Conservation (phyloP, 2,329 filamentous ascomycete species). For the Botrytis elliptica region DNA sequence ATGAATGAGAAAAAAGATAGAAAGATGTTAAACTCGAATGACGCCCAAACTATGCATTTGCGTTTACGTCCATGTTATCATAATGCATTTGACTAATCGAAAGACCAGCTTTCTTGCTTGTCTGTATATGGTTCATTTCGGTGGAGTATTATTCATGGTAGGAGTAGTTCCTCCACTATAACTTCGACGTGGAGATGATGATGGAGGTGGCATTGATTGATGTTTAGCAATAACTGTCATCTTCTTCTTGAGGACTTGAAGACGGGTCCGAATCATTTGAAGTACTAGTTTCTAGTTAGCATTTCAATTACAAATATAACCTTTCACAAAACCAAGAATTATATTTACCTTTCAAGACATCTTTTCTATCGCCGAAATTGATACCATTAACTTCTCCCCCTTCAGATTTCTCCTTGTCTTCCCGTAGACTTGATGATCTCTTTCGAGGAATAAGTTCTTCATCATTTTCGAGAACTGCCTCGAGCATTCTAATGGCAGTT, state of each 20-base stretch:
- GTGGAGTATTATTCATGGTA: conserved; percentile 37
- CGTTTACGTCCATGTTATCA: conserved; percentile 8
- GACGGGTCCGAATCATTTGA: conserved; percentile 58
- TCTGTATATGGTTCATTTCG: conserved; percentile 26
- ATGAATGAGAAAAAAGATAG: not conserved
- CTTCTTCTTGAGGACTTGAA: conserved; percentile 58
- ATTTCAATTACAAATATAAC: conserved; percentile 25
- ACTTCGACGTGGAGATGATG: conserved; percentile 34
- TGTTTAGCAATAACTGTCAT: conserved; percentile 58
- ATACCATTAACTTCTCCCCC: conserved; percentile 51
- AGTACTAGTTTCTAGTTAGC: conserved; percentile 50
- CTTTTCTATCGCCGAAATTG: conserved; percentile 69
- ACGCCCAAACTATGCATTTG: conserved; percentile 3
- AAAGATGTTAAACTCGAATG: conserved; percentile 12
- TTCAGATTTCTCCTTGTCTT: conserved; percentile 46
- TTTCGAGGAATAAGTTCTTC: conserved; percentile 53
- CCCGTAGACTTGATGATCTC: conserved; percentile 42
- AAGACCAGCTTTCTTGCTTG: conserved; percentile 15
- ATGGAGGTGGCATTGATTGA: conserved; percentile 31
- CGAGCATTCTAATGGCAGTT: conserved; percentile 90
- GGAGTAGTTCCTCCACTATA: conserved; percentile 39
- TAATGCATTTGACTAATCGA: conserved; percentile 9
- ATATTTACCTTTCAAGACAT: conserved; percentile 67
- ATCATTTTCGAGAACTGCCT: conserved; percentile 87
- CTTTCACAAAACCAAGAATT: not conserved